These are phyloP conservation scores for Globisporangium nagaii DNA, from an alignment of 352 stramenopile genomes.

Conservation along the genomic window DNA sequence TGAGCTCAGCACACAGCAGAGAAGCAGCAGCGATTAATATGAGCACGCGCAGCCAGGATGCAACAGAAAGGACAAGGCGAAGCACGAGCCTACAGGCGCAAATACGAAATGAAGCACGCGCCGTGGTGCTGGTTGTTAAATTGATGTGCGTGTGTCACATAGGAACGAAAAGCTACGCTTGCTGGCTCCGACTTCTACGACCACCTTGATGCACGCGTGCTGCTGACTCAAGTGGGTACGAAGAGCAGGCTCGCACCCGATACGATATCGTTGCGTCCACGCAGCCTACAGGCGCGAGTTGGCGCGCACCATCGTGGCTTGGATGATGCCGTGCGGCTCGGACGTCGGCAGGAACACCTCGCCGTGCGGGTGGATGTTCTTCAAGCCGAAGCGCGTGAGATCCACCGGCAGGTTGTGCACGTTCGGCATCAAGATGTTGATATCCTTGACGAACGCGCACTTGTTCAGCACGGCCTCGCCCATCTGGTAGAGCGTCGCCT, in stretches of 20 bases:
- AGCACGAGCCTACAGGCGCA: not conserved
- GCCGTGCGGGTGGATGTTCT: constrained; percentile 86
- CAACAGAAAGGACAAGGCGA: no score
- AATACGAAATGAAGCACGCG: not conserved
- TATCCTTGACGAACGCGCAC: constrained; percentile 60
- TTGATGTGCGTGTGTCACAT: constrained; percentile 1
- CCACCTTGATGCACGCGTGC: no score
- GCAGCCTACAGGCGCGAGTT: constrained; percentile 43
- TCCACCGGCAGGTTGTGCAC: constrained; percentile 88
- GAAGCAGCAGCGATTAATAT: not conserved
- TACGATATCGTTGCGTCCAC: not conserved
- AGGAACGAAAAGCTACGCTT: not conserved
- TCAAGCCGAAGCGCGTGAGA: constrained; percentile 73
- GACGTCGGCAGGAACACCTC: constrained; percentile 84
- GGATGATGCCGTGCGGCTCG: constrained; percentile 87
- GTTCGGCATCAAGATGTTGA: constrained; percentile 82
- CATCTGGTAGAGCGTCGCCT: constrained; percentile 87
- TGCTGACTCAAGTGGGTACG: no score
- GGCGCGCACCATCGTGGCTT: constrained; percentile 65
- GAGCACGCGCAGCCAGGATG: no score
- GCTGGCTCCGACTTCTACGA: not conserved
- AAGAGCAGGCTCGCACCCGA: not conserved
- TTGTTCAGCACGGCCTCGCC: constrained; percentile 69
- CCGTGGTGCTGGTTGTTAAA: not conserved
- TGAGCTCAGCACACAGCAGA: not conserved